phyloP scores from a whole-genome alignment of 2,329 filamentous ascomycete species.

The Fusarium domesticum region DNA sequence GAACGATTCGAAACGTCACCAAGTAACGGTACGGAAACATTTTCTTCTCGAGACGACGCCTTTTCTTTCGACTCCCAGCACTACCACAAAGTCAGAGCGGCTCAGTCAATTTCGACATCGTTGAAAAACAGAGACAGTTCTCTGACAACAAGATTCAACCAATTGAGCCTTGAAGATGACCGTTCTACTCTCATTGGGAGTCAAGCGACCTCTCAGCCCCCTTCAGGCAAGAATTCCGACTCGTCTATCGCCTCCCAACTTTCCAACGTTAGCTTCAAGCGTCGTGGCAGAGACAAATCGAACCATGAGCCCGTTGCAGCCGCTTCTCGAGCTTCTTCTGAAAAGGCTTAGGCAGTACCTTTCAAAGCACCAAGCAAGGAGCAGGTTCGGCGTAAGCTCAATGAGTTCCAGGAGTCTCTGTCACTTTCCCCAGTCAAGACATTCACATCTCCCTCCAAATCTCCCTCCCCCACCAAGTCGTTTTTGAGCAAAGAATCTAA shows the following conservation, averaged over 20 bases:
- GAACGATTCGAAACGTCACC: conserved; percentile 37
- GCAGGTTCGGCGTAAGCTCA: conserved; percentile 33
- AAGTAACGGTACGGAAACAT: conserved; percentile 37
- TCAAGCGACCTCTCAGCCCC: conserved; percentile 47
- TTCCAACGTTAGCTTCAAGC: conserved; percentile 31
- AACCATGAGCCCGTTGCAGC: conserved; percentile 11
- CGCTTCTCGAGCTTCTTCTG: conserved; percentile 16
- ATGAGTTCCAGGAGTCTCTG: conserved; percentile 34
- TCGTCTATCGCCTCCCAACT: conserved; percentile 21
- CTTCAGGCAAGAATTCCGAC: conserved; percentile 24
- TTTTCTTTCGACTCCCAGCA: conserved; percentile 18
- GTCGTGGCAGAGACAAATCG: conserved; percentile 23
- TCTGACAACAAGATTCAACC: conserved; percentile 38
- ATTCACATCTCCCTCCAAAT: conserved; percentile 38
- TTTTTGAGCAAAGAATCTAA: conserved; percentile 76
- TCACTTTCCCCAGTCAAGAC: conserved; percentile 33
- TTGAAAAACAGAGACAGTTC: conserved; percentile 43
- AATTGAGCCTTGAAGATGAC: conserved; percentile 40
- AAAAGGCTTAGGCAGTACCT: conserved; percentile 32
- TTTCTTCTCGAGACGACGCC: conserved; percentile 10
- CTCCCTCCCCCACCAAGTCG: conserved; percentile 44
- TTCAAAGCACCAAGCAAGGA: conserved; percentile 35
- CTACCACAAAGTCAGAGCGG: conserved; percentile 27
- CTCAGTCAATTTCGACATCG: conserved; percentile 28
- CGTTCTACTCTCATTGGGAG: conserved; percentile 27